phyloP scores from a whole-genome alignment of 2,329 filamentous ascomycete genomes.

The Monosporascus sp. region DNA sequence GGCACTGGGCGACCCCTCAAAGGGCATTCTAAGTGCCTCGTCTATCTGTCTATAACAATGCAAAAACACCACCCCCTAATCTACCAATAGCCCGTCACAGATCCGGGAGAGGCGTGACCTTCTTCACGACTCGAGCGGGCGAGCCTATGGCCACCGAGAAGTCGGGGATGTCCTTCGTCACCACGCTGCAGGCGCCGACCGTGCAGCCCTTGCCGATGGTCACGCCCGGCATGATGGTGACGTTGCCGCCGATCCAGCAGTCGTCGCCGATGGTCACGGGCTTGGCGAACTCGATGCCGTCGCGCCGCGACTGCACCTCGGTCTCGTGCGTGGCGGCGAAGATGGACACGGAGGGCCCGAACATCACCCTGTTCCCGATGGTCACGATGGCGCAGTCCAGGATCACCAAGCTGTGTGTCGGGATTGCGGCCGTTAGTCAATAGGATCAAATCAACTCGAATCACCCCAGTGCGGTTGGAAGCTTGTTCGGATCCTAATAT shows the following conservation, averaged over 20 bases:
- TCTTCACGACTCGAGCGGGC: constrained; percentile 44
- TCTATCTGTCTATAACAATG: no score
- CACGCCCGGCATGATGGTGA: constrained; percentile 45
- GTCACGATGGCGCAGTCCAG: constrained; percentile 67
- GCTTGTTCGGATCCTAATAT: no score
- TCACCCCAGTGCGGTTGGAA: no score
- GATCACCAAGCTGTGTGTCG: constrained; percentile 45
- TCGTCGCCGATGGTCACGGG: constrained; percentile 45
- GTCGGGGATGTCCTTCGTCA: constrained; percentile 43
- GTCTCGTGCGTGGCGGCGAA: constrained; percentile 68
- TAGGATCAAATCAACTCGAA: no score
- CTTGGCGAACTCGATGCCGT: constrained; percentile 41
- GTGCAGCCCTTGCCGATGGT: constrained; percentile 47
- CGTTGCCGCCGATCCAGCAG: constrained; percentile 50
- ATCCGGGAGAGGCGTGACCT: constrained; percentile 26
- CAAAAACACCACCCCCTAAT: no score
- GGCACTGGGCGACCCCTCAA: no score
- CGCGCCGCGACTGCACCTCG: constrained; percentile 46
- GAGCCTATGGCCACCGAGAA: constrained; percentile 43
- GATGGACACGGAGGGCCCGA: constrained; percentile 67
- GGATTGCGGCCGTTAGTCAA: no score
- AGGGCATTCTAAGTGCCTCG: no score
- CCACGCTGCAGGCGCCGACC: constrained; percentile 43
- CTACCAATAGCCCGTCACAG: background rate
- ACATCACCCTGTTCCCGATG: constrained; percentile 65